These are phyloP conservation scores for Pulveroboletus sp. DNA, from an alignment of 768 basidiomycete genomes.

Conservation along the genomic window DNA sequence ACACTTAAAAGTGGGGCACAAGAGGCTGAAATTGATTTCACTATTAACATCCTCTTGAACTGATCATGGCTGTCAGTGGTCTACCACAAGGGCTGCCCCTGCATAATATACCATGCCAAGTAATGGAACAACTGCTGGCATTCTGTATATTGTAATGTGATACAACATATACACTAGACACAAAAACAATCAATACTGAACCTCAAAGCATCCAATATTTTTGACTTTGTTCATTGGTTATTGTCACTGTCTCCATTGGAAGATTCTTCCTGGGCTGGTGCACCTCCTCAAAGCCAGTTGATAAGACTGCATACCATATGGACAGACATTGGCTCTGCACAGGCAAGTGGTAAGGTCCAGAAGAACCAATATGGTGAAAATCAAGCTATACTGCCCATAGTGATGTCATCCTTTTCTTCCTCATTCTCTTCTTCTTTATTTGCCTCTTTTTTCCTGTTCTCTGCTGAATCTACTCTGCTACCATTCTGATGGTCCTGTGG, in stretches of 20 bases:
- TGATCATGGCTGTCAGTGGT: too few species aligned
- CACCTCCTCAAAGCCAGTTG: slow-evolving; percentile 53
- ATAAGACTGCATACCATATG: slow-evolving; percentile 55
- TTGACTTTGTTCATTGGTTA: neutral
- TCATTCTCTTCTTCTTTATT: too few species aligned
- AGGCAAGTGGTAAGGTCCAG: neutral
- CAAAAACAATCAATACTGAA: too few species aligned
- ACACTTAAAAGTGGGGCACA: too few species aligned
- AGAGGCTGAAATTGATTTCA: too few species aligned
- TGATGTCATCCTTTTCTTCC: slow-evolving; percentile 34
- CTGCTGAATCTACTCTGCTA: slow-evolving; percentile 30
- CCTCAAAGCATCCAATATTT: neutral
- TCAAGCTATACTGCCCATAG: slow-evolving; percentile 34
- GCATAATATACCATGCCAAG: too few species aligned
- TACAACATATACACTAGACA: too few species aligned
- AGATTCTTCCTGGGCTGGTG: slow-evolving; percentile 12
- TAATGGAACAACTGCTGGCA: too few species aligned
- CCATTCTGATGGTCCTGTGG: slow-evolving; percentile 17
- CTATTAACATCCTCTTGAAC: too few species aligned
- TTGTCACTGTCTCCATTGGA: slow-evolving; percentile 23
- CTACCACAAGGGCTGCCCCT: too few species aligned
- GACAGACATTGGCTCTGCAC: slow-evolving; percentile 55
- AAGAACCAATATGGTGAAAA: neutral
- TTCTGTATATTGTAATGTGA: too few species aligned
- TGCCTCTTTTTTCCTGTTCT: slow-evolving; percentile 41